A percentile compares a stretch with the other conserved stretches of the same genome.
These are phyloP conservation scores for Linum usitatissimum DNA, from an alignment of 345 rosid genomes.

Conservation along the genomic window DNA sequence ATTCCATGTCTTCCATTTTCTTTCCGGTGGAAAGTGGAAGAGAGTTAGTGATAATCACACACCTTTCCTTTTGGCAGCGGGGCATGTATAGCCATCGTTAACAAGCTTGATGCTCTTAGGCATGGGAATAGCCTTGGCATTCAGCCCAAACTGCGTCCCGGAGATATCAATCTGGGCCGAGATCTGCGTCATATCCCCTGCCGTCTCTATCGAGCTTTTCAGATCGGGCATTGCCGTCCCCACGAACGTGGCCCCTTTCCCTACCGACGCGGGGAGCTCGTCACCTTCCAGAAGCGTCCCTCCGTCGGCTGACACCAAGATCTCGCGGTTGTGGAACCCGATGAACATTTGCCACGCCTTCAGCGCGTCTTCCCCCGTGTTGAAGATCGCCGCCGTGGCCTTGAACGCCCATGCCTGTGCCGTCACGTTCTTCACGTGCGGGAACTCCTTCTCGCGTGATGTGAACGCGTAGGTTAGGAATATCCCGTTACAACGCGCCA, in stretches of 20 bases:
- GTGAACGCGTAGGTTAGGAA: constrained; percentile 52
- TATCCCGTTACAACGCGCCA: constrained; percentile 55
- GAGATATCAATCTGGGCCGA: constrained; percentile 38
- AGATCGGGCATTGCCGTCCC: constrained; percentile 51
- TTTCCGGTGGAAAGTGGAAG: too few species aligned
- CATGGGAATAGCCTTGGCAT: constrained; percentile 49
- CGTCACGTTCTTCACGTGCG: constrained; percentile 53
- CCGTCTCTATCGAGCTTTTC: constrained; percentile 71
- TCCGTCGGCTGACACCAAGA: constrained; percentile 49
- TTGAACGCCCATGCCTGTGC: constrained; percentile 91
- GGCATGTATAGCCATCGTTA: constrained; percentile 37
- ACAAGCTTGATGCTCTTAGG: constrained; percentile 49
- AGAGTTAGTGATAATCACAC: not conserved
- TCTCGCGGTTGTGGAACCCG: constrained; percentile 63
- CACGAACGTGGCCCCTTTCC: constrained; percentile 59
- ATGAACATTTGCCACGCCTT: constrained; percentile 65
- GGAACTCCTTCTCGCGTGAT: constrained; percentile 46
- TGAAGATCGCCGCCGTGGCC: constrained; percentile 44
- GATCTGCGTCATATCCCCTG: constrained; percentile 67
- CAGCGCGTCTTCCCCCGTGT: constrained; percentile 50
- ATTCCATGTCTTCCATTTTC: too few species aligned
- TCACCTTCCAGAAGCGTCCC: constrained; percentile 37
- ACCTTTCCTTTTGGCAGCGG: not conserved
- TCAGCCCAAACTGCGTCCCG: constrained; percentile 71
- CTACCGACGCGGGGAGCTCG: constrained; percentile 51